Evolutionary conservation across 345 rosid species (phyloP).

Genomic region (Melastoma malabathricum): DNA sequence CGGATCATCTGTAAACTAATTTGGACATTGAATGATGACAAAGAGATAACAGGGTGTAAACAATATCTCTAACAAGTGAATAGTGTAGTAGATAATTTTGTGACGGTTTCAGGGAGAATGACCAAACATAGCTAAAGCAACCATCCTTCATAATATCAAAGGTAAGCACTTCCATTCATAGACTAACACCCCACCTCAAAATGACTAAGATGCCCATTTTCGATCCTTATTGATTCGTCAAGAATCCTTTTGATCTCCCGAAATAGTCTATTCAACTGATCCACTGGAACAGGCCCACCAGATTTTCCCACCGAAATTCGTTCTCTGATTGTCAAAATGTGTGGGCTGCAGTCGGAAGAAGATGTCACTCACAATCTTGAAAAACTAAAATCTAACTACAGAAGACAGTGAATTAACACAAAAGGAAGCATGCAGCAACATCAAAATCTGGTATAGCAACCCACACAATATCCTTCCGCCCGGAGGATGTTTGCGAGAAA

Average conservation of each 20-base stretch:
- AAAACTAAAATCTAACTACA: neutral
- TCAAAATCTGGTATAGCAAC: constrained; percentile 70
- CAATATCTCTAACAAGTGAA: no score
- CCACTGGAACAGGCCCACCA: constrained; percentile 49
- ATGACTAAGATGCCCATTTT: constrained; percentile 65
- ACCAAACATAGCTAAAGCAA: no score
- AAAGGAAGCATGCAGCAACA: neutral
- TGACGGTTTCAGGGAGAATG: no score
- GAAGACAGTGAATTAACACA: neutral
- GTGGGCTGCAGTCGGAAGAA: constrained; percentile 48
- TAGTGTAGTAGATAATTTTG: no score
- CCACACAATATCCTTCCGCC: constrained; percentile 63
- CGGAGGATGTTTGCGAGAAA: constrained; percentile 63
- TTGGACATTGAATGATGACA: no score
- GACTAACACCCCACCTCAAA: constrained; percentile 50
- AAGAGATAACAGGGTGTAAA: no score
- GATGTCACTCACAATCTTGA: neutral
- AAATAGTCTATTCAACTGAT: constrained; percentile 42
- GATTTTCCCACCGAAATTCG: constrained; percentile 49
- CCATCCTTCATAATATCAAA: no score
- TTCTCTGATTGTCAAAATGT: constrained; percentile 63
- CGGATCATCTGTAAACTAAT: no score
- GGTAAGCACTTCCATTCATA: neutral
- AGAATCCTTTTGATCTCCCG: constrained; percentile 34
- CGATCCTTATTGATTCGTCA: constrained; percentile 41